phyloP scores from a whole-genome alignment of 352 stramenopile genomes.

The Phytopythium ostracodes region DNA sequence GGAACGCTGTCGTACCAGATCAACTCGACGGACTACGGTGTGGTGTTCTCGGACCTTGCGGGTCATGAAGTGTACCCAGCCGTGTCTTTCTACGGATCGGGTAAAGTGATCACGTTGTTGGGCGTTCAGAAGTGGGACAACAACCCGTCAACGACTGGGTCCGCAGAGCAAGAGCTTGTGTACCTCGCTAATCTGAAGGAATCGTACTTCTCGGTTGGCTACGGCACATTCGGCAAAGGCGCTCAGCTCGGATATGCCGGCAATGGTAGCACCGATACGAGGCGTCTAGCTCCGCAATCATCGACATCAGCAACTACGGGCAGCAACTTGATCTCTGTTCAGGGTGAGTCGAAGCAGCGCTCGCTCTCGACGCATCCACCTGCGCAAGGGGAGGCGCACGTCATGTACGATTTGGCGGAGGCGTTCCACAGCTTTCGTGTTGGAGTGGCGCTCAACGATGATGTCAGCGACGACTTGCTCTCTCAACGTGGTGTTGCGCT shows the following conservation, averaged over 20 bases:
- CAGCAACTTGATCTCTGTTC: slow-evolving; percentile 44
- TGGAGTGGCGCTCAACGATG: slow-evolving; percentile 73
- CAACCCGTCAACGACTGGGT: slow-evolving; percentile 8
- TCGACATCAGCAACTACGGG: slow-evolving; percentile 6
- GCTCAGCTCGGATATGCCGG: slow-evolving; percentile 73
- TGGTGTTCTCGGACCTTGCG: slow-evolving; percentile 78
- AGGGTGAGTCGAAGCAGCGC: slow-evolving; percentile 60
- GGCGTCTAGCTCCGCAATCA: not conserved
- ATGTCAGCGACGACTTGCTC: slow-evolving; percentile 51
- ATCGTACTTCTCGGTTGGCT: slow-evolving; percentile 74
- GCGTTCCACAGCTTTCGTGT: slow-evolving; percentile 53
- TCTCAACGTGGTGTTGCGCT: slow-evolving; percentile 51
- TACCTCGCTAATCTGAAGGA: slow-evolving; percentile 79
- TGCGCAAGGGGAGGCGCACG: slow-evolving; percentile 61
- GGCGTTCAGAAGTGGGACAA: slow-evolving; percentile 77
- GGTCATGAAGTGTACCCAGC: slow-evolving; percentile 84
- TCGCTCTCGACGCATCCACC: slow-evolving; percentile 80
- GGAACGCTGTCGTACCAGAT: slow-evolving; percentile 86
- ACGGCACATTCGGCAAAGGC: slow-evolving; percentile 74
- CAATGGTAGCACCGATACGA: not conserved
- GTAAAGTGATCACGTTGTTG: slow-evolving; percentile 82
- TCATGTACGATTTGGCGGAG: slow-evolving; percentile 77
- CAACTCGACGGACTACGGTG: slow-evolving; percentile 86
- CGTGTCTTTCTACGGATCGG: slow-evolving; percentile 88
- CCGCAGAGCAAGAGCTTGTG: slow-evolving; percentile 46